Percentiles rank a stretch among this genome's conserved stretches.
Evolutionary conservation across 2,329 filamentous ascomycete species (phyloP).

Genomic region (Penicillium palitans): DNA sequence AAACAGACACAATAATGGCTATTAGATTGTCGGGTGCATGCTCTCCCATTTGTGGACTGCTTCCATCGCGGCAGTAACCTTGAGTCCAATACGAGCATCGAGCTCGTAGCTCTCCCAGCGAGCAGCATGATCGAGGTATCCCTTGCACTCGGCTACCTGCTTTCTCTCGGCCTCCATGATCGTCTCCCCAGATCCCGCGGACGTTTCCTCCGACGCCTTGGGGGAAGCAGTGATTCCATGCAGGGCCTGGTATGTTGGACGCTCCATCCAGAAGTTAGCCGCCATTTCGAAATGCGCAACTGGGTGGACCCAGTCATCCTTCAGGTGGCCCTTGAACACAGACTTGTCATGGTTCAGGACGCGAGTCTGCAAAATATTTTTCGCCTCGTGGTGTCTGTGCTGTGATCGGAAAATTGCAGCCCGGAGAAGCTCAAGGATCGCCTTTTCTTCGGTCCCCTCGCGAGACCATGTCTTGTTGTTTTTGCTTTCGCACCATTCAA

Average conservation of each 20-base stretch:
- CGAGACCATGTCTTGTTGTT: conserved; percentile 52
- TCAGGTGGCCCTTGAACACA: conserved; percentile 53
- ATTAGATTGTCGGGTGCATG: conserved; percentile 22
- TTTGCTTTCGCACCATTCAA: conserved; percentile 69
- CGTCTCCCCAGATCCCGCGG: background rate
- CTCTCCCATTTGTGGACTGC: conserved; percentile 47
- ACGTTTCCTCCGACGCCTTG: conserved; percentile 4
- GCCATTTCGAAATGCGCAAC: conserved; percentile 84
- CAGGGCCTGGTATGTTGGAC: conserved; percentile 42
- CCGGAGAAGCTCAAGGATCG: conserved; percentile 65
- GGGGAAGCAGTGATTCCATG: conserved; percentile 21
- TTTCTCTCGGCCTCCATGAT: conserved; percentile 33
- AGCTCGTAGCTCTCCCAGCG: conserved; percentile 63
- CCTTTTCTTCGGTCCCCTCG: conserved; percentile 60
- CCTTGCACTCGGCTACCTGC: conserved; percentile 54
- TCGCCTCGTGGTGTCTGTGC: conserved; percentile 64
- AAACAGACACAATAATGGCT: background rate
- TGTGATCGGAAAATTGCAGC: conserved; percentile 67
- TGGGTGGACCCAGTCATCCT: conserved; percentile 65
- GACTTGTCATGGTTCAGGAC: conserved; percentile 61
- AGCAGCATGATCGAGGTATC: conserved; percentile 58
- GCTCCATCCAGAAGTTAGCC: conserved; percentile 74
- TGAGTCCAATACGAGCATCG: conserved; percentile 57
- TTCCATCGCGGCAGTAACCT: conserved; percentile 49
- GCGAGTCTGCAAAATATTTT: conserved; percentile 59